phyloP scores from a whole-genome alignment of 345 rosid genomes.

The Populus deltoides region DNA sequence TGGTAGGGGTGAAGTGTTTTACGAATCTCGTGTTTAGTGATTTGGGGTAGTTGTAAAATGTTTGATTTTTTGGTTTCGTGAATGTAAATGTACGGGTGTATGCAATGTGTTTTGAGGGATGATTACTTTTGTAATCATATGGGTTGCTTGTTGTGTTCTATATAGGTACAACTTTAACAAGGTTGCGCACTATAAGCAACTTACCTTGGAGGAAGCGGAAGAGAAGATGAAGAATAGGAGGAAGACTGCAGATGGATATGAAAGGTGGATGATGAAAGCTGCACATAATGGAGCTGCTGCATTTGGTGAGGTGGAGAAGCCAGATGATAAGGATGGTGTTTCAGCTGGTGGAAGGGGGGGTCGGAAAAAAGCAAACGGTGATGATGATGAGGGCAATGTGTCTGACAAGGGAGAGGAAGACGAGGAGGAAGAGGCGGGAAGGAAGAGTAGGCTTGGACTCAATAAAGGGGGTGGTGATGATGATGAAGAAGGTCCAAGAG shows the following conservation, averaged over 20 bases:
- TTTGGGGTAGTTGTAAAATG: background rate
- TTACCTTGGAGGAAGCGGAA: slow-evolving; percentile 96
- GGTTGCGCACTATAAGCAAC: slow-evolving; percentile 96
- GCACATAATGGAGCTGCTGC: slow-evolving; percentile 90
- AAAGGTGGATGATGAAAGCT: slow-evolving; percentile 99
- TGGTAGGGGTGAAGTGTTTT: slow-evolving; percentile 46
- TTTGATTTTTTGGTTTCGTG: background rate
- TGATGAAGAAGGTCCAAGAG: slow-evolving; percentile 92
- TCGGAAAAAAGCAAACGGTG: slow-evolving; percentile 65
- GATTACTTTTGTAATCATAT: background rate
- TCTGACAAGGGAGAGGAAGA: slow-evolving; percentile 94
- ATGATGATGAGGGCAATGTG: slow-evolving; percentile 81
- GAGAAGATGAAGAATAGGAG: slow-evolving; percentile 95
- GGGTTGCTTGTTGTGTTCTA: slow-evolving; percentile 1
- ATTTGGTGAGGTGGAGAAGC: slow-evolving; percentile 79
- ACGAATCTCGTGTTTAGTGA: background rate
- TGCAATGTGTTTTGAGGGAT: background rate
- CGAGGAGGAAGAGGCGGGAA: slow-evolving; percentile 81
- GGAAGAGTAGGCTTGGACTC: slow-evolving; percentile 87
- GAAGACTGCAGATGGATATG: slow-evolving; percentile 94
- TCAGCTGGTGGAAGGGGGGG: slow-evolving; percentile 70
- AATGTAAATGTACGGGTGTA: no score
- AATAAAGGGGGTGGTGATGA: slow-evolving; percentile 66
- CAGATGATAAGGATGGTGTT: slow-evolving; percentile 63
- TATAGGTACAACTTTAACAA: slow-evolving; percentile 37